Base-by-base conservation (phyloP, 2,329 filamentous ascomycete species). In the Colletotrichum orchidophilum region DNA sequence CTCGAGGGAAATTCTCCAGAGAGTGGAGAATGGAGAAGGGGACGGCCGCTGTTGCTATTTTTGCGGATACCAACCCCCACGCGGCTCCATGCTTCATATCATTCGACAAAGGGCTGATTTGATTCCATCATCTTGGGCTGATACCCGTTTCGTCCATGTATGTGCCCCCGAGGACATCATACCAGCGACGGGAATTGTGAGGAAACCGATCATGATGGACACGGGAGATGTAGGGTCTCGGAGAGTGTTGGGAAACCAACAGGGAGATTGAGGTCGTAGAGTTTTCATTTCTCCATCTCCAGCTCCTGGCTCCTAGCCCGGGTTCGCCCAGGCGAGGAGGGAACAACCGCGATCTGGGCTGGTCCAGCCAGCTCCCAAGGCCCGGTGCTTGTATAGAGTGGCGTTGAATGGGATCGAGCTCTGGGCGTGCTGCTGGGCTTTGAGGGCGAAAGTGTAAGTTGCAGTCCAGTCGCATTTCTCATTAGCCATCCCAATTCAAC, bases 61-160 rank as follows among this genome's bases (percentile, higher is more conserved):
- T 70, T 55, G 67, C 62, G 46, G 62, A 60, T 55, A 66, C 49
- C 50, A 61, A 49, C 63, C 67, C 57, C 63, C 68, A 67, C 63
- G 68, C 68, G 57, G 63, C 39, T 66, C 49, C 50, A 62, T 62
- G 67, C 57, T 29, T 70, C 53, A 65, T 29, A 52, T 59, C 53
- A 64, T 69, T 69, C 66, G 67, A 66, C 62, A 49, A 61, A 21
- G 29, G 42, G 31, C 66, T 67, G 58, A 46, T 55, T 58, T 52
- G 66, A 39, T 52, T 39, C 49, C 63, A 52, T 58, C 50, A 50
- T 52, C 21, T 27, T 35, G n/a, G 50, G 53, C 59, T 35, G 65
- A 68, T 15, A 67, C 57, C 58, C 54, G 50, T 26, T 31, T 57
- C 54, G 57, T 53, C 64, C 57, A 66, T 67, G 9, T 46, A 8